A percentile compares a stretch with the other conserved stretches of the same genome.
These are phyloP conservation scores for Candida methanosorbosa DNA, from an alignment of 805 yeast species.

Conservation along the genomic window DNA sequence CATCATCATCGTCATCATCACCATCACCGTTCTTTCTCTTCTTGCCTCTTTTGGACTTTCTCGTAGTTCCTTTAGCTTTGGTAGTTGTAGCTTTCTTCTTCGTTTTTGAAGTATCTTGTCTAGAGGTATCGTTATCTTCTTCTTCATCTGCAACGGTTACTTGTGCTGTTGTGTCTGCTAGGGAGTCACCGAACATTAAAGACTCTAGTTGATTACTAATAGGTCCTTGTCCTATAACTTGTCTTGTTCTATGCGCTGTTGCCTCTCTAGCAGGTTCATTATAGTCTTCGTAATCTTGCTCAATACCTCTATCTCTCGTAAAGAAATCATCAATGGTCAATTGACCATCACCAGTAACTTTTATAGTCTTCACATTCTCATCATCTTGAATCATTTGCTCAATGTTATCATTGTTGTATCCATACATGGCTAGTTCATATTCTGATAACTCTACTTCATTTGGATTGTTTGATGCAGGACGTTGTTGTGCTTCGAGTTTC, in stretches of 20 bases:
- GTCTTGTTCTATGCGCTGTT: too few relatives aligned
- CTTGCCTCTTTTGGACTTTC: neutral
- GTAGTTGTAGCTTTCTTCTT: too few relatives aligned
- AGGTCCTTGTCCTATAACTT: neutral
- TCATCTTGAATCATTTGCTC: constrained; percentile 25
- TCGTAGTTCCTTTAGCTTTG: neutral
- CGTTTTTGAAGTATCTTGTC: too few relatives aligned
- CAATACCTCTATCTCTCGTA: neutral
- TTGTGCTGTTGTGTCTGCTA: neutral
- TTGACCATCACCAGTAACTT: constrained; percentile 18
- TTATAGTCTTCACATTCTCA: constrained; percentile 19
- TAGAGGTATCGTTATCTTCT: too few relatives aligned
- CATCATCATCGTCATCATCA: constrained; percentile 1
- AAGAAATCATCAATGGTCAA: constrained; percentile 14
- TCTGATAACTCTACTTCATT: too few relatives aligned
- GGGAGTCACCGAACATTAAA: too few relatives aligned
- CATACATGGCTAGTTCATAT: constrained; percentile 3
- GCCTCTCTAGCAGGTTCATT: too few relatives aligned
- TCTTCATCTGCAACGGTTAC: neutral
- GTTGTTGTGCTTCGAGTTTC: too few relatives aligned
- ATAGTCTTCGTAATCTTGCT: neutral
- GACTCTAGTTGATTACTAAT: constrained; percentile 2
- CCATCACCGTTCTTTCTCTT: neutral
- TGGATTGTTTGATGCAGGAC: neutral
- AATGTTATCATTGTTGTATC: constrained; percentile 18